Base-by-base conservation (phyloP, 495 filamentous ascomycete species). In the Aspergillus bridgeri region DNA sequence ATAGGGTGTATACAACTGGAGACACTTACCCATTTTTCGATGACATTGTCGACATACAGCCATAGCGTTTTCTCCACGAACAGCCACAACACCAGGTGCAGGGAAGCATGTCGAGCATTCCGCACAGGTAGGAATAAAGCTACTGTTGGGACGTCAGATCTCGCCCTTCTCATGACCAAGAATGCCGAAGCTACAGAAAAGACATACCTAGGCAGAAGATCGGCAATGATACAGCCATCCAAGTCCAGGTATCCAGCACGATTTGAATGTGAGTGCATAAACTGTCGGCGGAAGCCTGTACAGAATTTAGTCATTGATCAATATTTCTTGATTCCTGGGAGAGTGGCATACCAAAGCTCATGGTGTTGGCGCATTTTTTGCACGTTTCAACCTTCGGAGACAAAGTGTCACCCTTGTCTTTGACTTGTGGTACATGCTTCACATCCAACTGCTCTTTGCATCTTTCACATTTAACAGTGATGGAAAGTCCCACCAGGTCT, bases 231-330 rank as follows among this genome's bases (percentile, higher is more conserved):
- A 68, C 91, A 95, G 2, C 88, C 89, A 23, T 88, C 83, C 5
- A 90, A 72, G 69, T 96, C 92, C 48, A 96, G 74, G 68, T 94
- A 94, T 2, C 92, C 90, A 42, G 89, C 91, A 52, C 92, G 80
- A 24, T 81, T 81, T 8, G 89, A 89, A 70, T 86, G 85, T 48
- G 80, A 76, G 70, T 96, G 92, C 62, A 96, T 83, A 43, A 92
- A 69, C 63, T 94, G 86, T 61, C 76, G 78, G 54, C 91, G 82
- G 70, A 88, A 96, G 20, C 76, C 81, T 84, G 7, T 54, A 21
- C 51, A 24, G 38, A 47, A n/a, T 0, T 51, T 19, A 62, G 57
- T 45, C 33, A 47, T 42, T 5, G 5, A 8, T 53, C 17, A 19
- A 23, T 25, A 8, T 43, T 3, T 8, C 11, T 7, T 17, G 13